Evolutionary conservation across 441 rosid species (phyloP), one percentile per base, ranked within the genome.

Genomic region (Gossypium aridum): DNA sequence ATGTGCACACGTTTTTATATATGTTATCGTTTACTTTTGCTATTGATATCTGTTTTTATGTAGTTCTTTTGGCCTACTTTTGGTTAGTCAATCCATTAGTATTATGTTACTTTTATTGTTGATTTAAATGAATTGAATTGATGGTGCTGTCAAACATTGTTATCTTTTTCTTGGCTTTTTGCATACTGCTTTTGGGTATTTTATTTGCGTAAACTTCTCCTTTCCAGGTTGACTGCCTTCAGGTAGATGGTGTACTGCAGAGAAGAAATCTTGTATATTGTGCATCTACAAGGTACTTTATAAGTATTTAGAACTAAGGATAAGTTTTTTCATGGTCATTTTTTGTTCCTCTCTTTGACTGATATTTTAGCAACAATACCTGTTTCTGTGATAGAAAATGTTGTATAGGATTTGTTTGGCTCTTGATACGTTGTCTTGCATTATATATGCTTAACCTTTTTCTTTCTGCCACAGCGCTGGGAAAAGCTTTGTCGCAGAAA

Each of bases 401-500:
- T 64, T 69, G 7, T 51, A 61, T 45, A 9, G 28, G 63, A 19
- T 51, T 70, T 64, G 43, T 68, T 68, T 55, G n/a, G 61, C 47
- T 63, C 37, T 37, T 59, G 8, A 57, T 16, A 2, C 16, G 8
- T 68, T 59, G 77, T 65, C 13, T 14, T 54, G 74, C 61, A 25
- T 77, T 76, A 66, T 54, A 19, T 68, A 20, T 51, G 47, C 82
- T 76, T 83, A 81, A 74, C 61, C 67, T 47, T 72, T 47, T 74
- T 78, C 71, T 71, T 59, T 75, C 61, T 83, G 77, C 77, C 34
- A 75, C 90, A 96, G 99, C 82, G 98, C 98, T 73, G 99, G 99
- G 34, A 96, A 96, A 90, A 96, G 99, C 86, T 93, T 96, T 86
- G 99, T 96, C 47, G 98, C 99, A 63, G 99, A 93, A 79, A 92